A percentile compares a stretch with the other conserved stretches of the same genome.
Evolutionary conservation across 2,329 filamentous ascomycete species (phyloP).

Genomic region (Lasiodiplodia sp.): DNA sequence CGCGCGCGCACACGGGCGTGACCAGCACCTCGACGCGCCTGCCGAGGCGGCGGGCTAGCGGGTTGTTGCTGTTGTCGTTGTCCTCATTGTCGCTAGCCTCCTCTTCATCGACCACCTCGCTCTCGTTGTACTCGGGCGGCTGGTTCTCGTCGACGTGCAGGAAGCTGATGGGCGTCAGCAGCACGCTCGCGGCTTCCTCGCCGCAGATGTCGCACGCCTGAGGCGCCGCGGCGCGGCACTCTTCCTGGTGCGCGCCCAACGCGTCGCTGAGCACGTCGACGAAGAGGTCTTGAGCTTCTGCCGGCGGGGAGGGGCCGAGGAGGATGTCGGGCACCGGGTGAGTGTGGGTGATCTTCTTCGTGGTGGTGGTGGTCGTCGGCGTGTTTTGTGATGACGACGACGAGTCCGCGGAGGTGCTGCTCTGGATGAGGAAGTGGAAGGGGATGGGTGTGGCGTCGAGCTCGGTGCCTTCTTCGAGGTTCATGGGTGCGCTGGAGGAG

Average conservation of each 20-base stretch:
- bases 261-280: not conserved
- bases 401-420: not conserved
- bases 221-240: not conserved
- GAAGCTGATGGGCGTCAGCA: conserved; percentile 26
- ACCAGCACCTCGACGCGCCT: conserved; percentile 26
- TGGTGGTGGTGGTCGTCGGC: not conserved
- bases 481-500: not conserved
- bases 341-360: conserved; percentile 4
- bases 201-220: conserved; percentile 15
- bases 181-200: not conserved
- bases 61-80: too few relatives aligned
- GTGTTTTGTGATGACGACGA: not conserved
- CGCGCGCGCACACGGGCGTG: conserved; percentile 13
- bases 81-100: not conserved
- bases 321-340: conserved; percentile 5
- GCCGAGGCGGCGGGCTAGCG: not conserved
- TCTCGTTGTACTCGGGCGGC: not conserved
- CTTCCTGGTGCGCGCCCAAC: conserved; percentile 4
- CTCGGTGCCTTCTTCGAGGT: not conserved
- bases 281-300: conserved; percentile 16
- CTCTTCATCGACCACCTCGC: not conserved
- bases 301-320: conserved; percentile 5
- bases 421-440: conserved; percentile 26
- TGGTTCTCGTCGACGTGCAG: conserved; percentile 6
- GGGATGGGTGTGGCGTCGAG: conserved; percentile 16